Evolutionary conservation across 306 rosid species (phyloP).

Genomic region (Amphicarpaea edgeworthii): DNA sequence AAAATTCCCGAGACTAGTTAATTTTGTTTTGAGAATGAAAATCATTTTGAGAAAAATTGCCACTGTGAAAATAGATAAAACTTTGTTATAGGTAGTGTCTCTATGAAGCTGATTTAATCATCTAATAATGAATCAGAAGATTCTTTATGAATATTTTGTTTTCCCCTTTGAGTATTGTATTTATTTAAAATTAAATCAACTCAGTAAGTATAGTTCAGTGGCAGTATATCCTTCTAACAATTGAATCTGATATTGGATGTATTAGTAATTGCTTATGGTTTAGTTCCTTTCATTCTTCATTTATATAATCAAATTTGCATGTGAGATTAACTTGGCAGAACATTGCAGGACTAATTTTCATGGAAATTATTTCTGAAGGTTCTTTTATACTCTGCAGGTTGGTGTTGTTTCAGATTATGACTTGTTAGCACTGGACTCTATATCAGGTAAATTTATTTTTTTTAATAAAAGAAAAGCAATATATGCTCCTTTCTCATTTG

Average conservation of each 20-base stretch:
- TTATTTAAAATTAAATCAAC: conserved; percentile 31
- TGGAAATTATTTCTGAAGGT: conserved; percentile 42
- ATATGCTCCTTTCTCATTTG: conserved; percentile 26
- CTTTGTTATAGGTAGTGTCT: conserved; percentile 6
- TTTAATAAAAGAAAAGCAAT: neutral
- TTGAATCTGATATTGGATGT: conserved; percentile 30
- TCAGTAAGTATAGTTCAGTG: conserved; percentile 28
- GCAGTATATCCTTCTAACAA: conserved; percentile 25
- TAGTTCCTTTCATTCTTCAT: conserved; percentile 4
- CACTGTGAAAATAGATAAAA: neutral
- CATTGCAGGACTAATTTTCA: conserved; percentile 3
- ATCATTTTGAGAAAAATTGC: conserved; percentile 13
- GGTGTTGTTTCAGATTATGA: conserved; percentile 97
- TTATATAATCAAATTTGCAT: conserved; percentile 21
- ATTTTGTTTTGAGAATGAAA: conserved; percentile 26
- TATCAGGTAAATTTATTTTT: conserved; percentile 68
- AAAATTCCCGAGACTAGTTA: neutral
- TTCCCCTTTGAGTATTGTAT: neutral
- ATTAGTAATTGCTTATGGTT: conserved; percentile 19
- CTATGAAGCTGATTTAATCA: conserved; percentile 21
- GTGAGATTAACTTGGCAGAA: neutral
- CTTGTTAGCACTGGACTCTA: conserved; percentile 89
- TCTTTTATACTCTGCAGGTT: conserved; percentile 66
- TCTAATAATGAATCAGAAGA: conserved; percentile 8
- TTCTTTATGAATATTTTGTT: conserved; percentile 1